Base-by-base conservation (phyloP, 331 rosid species). In the Spiraea crenata region DNA sequence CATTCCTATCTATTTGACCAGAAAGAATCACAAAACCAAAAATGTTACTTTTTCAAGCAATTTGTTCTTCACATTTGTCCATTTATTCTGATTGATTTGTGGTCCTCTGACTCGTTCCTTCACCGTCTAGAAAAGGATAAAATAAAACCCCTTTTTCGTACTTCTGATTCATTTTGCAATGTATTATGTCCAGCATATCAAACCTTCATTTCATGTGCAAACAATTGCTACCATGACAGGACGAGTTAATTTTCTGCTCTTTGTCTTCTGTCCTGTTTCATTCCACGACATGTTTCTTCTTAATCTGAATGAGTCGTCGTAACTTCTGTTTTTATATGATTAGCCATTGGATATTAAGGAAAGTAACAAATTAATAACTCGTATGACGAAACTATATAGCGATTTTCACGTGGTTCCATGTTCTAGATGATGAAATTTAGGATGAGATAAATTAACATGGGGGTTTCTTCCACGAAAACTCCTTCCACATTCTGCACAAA, bases 201-300 rank as follows among this genome's bases (percentile, higher is more conserved):
- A 35, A 16, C 16, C 69, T 82, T 77, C 76, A 68, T 55, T 68
- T 75, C 74, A 67, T 81, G 77, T 77, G 51, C 80, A 70, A 70
- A 71, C 81, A 77, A 79, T 63, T 74, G 76, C 82, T 66, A 76
- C 83, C 76, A 78, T 64, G 66, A 50, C 75, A 67, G 38, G 38
- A 42, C 7, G 44, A 20, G 35, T 59, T 55, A 6, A 38, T 67
- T 50, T 64, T 65, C 45, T 37, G 72, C 59, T 40, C 38, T 9
- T 67, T 74, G 66, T 68, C 71, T 20, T 62, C 62, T 61, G 8
- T 76, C 41, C 58, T 65, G 47, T 67, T 64, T 69, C 47, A 54
- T 64, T 46, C 73, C 45, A 0, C 5, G 1, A 39, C 14, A 20
- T 5, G 1, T 39, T 9, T 17, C 17, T 16, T 67, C 6, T 69